Conservation (phyloP, 768 basidiomycete species). For the Collybia sordida region DNA sequence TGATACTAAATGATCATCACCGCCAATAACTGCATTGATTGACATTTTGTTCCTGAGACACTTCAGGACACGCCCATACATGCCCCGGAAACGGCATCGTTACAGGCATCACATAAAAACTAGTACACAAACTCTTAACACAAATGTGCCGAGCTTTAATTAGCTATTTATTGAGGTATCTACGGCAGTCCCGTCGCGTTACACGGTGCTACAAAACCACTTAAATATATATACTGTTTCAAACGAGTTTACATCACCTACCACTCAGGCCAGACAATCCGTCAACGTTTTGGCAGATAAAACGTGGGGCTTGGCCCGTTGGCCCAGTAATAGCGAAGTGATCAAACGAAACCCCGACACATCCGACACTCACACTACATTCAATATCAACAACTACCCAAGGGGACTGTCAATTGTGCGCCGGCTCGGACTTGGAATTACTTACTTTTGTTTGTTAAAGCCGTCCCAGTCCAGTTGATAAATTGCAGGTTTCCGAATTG, state of each 20-base stretch:
- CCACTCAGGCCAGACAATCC: constrained; percentile 33
- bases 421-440: background rate
- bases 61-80: no score
- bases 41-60: no score
- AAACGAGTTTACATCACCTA: constrained; percentile 13
- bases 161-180: no score
- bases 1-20: no score
- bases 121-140: no score
- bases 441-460: constrained; percentile 37
- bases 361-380: constrained; percentile 49
- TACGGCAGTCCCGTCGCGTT: constrained; percentile 16
- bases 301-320: constrained; percentile 29
- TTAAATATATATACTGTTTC: background rate
- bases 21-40: no score
- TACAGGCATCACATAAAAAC: no score
- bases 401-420: background rate
- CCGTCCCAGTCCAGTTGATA: constrained; percentile 46
- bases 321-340: constrained; percentile 40
- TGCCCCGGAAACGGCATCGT: no score
- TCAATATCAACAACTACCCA: constrained; percentile 46
- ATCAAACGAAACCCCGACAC: constrained; percentile 40
- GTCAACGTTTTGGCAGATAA: constrained; percentile 48
- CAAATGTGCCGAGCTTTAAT: no score
- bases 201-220: constrained; percentile 21
- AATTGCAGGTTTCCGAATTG: constrained; percentile 48